These are phyloP conservation scores for Penicillium olsonii DNA, from an alignment of 2,329 filamentous ascomycete species.

Conservation along the genomic window DNA sequence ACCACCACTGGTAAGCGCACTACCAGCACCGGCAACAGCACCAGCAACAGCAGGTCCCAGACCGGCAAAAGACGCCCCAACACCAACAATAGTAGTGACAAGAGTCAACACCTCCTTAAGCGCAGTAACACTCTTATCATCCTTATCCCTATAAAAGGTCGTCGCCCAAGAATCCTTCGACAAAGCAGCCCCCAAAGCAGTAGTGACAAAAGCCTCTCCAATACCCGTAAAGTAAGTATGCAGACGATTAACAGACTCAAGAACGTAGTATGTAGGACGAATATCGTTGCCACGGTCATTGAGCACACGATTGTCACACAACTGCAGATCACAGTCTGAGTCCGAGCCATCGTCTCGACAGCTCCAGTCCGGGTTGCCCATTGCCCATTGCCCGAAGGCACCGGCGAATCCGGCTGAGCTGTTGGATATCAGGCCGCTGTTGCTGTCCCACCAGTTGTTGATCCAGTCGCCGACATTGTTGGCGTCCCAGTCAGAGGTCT, in stretches of 20 bases:
- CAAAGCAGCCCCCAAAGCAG: constrained; percentile 11
- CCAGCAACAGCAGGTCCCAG: not conserved
- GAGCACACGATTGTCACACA: constrained; percentile 14
- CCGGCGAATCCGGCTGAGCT: constrained; percentile 13
- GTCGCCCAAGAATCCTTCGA: constrained; percentile 14
- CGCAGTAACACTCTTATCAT: constrained; percentile 6
- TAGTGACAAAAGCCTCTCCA: constrained; percentile 8
- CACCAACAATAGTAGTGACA: constrained; percentile 8
- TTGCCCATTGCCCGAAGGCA: constrained; percentile 16
- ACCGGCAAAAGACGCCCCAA: constrained; percentile 12
- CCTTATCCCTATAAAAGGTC: constrained; percentile 15
- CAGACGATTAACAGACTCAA: constrained; percentile 13
- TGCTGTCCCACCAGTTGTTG: constrained; percentile 14
- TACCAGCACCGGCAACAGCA: constrained; percentile 5
- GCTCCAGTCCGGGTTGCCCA: constrained; percentile 14
- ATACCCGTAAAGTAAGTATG: constrained; percentile 14
- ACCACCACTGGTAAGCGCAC: constrained; percentile 1
- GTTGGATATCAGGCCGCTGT: not conserved
- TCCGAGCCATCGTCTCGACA: constrained; percentile 14
- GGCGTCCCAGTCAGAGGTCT: constrained; percentile 8
- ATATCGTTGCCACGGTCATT: constrained; percentile 11
- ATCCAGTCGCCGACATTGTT: constrained; percentile 13
- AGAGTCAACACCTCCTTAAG: constrained; percentile 10
- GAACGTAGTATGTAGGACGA: constrained; percentile 10
- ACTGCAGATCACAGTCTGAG: constrained; percentile 10